A percentile compares a stretch with the other conserved stretches of the same genome.
Conservation (phyloP, 2,329 filamentous ascomycete species). For the Aspergillus sp. region DNA sequence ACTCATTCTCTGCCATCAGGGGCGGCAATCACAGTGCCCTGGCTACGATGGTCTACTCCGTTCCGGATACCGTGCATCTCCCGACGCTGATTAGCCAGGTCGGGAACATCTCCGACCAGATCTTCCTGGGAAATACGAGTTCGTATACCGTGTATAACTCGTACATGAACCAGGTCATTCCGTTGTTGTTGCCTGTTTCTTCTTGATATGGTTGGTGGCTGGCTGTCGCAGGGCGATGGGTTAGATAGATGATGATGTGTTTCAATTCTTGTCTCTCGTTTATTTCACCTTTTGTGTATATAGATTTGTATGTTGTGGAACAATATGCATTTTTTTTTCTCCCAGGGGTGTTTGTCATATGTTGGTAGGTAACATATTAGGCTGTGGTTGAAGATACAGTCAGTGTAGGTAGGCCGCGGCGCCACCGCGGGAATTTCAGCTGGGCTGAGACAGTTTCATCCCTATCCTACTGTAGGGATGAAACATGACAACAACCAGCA, state of each 20-base stretch:
- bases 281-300: not conserved
- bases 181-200: not conserved
- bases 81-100: slow-evolving; percentile 4
- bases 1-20: slow-evolving; percentile 2
- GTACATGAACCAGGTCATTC: slow-evolving; percentile 2
- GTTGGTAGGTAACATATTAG: no score
- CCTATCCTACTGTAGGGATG: no score
- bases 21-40: not conserved
- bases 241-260: not conserved
- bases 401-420: no score
- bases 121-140: slow-evolving; percentile 11
- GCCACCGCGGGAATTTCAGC: no score
- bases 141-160: slow-evolving; percentile 12
- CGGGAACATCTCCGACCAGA: slow-evolving; percentile 11
- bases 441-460: no score
- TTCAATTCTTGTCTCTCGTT: slow-evolving; percentile 2
- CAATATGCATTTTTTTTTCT: not conserved
- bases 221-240: not conserved
- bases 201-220: no score
- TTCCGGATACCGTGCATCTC: slow-evolving; percentile 6
- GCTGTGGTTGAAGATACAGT: no score
- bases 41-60: slow-evolving; percentile 14
- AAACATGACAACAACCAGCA: no score
- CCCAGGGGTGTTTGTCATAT: no score
- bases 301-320: slow-evolving; percentile 5